A percentile compares a stretch with the other conserved stretches of the same genome.
phyloP scores from a whole-genome alignment of 2,329 filamentous ascomycete species.

The Clonostachys chloroleuca region DNA sequence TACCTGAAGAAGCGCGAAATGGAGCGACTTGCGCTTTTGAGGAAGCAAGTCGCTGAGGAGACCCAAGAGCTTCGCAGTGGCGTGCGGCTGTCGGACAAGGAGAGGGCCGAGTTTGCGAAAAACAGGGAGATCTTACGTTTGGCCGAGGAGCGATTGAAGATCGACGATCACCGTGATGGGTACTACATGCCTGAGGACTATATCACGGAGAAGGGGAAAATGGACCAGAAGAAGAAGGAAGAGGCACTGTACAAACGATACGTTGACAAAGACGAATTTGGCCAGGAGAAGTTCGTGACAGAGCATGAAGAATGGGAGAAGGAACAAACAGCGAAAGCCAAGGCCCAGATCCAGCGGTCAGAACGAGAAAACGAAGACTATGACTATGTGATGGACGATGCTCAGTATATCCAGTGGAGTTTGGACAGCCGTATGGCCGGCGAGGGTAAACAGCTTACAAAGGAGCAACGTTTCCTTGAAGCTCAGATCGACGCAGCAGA shows the following conservation, averaged over 20 bases:
- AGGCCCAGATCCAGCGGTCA: constrained; percentile 72
- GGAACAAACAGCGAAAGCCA: constrained; percentile 84
- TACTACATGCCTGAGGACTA: constrained; percentile 94
- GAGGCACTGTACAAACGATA: constrained; percentile 88
- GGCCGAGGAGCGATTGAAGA: constrained; percentile 78
- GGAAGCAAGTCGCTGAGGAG: constrained; percentile 88
- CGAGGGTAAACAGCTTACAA: constrained; percentile 65
- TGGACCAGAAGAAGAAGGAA: constrained; percentile 81
- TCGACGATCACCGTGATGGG: constrained; percentile 89
- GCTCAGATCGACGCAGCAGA: constrained; percentile 86
- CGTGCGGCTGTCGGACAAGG: constrained; percentile 67
- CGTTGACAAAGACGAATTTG: constrained; percentile 80
- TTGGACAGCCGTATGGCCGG: constrained; percentile 70
- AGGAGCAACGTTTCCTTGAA: constrained; percentile 74
- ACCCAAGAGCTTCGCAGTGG: constrained; percentile 75
- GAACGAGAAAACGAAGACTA: constrained; percentile 82
- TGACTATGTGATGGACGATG: constrained; percentile 88
- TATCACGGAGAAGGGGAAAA: constrained; percentile 88
- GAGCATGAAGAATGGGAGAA: constrained; percentile 96
- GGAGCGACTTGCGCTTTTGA: constrained; percentile 78
- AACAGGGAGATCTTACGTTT: constrained; percentile 79
- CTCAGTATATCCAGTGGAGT: constrained; percentile 82
- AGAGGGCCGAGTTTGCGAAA: constrained; percentile 83
- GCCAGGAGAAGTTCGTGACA: constrained; percentile 83
- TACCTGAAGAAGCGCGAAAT: constrained; percentile 91